Base-by-base conservation (phyloP, 2,329 filamentous ascomycete genomes). In the Fusarium secorum region DNA sequence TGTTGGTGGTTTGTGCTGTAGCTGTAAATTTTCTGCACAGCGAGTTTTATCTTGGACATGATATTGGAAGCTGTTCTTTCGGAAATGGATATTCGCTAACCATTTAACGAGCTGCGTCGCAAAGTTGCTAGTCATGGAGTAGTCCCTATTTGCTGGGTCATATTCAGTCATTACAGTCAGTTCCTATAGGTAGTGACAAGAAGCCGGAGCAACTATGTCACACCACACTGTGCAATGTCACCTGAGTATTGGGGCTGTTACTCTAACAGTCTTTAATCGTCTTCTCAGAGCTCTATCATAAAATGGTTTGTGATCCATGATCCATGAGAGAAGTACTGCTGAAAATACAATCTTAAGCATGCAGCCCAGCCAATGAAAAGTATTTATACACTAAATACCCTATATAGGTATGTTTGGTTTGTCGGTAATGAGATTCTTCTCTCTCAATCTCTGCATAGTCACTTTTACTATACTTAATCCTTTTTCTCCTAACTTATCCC, bases 131-230 rank as follows among this genome's bases (percentile, higher is more conserved):
- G 36, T 39, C 20, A 39, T 38, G 20, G 11, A 7, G 2, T 4
- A 2, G 13, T 39, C 20, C 20, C 11, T 39, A 5, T 14, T 39
- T n/a, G 4, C 7, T 1, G 20, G 20, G 36, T 0, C 5, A 1
- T 14, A 1, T n/a, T n/a, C 11, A 22, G 20, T 22, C 13, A 5
- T 15, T 6, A 0, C 2, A 22, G 0, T 15, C 5, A 39, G n/a
- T 10, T 22, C 7, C 1, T n/a, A 14, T n/a, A n/a, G 11, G 8
- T 2, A 39, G 3, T 13, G 13, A 22, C 38, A 15, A 6, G 3
- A 39, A 39, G 7, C 0, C 13, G 9, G 3, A 39, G 0, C 13
- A 9, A 22, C 2, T 14, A 0, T 15, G 4, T 15, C 8, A 22
- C 11, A 22, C 36, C 13, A 7, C 36, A 4, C 13, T 14, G 3